Percentiles rank a stretch among this genome's conserved stretches.
These are phyloP conservation scores for Podaxis sp. DNA, from an alignment of 768 basidiomycete species.

Conservation along the genomic window DNA sequence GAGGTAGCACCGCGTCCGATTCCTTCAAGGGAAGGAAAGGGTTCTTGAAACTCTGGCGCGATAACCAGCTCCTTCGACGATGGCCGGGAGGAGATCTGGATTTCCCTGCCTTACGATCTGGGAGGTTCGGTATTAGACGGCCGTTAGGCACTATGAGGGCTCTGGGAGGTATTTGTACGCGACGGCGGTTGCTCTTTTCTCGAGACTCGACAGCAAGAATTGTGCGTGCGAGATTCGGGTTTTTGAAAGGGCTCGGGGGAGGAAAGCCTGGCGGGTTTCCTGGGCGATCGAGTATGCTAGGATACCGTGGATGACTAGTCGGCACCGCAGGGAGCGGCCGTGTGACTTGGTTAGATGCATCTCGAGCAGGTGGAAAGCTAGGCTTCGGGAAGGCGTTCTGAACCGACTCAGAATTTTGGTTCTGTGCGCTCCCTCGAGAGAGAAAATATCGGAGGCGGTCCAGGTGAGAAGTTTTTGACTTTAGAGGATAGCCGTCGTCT, in stretches of 20 bases:
- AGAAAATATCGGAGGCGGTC: constrained; percentile 11
- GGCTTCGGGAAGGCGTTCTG: constrained; percentile 16
- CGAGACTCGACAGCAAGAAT: constrained; percentile 17
- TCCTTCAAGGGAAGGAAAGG: constrained; percentile 39
- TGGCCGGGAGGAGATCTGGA: constrained; percentile 32
- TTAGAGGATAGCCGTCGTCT: constrained; percentile 1
- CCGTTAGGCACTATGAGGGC: constrained; percentile 24
- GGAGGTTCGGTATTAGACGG: constrained; percentile 23
- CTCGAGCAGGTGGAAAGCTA: constrained; percentile 10
- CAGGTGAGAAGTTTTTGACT: constrained; percentile 1
- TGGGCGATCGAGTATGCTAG: constrained; percentile 34
- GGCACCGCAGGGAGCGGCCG: constrained; percentile 30
- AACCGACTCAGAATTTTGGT: background rate
- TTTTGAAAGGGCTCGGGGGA: constrained; percentile 26
- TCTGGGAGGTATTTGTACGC: constrained; percentile 22
- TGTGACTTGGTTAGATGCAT: constrained; percentile 26
- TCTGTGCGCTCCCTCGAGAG: background rate
- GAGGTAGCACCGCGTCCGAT: constrained; percentile 24
- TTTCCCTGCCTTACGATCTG: constrained; percentile 25
- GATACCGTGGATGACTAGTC: constrained; percentile 32
- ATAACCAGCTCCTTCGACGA: constrained; percentile 29
- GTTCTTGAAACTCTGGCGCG: constrained; percentile 32
- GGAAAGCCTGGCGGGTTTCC: constrained; percentile 20
- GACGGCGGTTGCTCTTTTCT: constrained; percentile 1
- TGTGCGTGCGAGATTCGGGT: constrained; percentile 20